Conservation (phyloP, 2,329 filamentous ascomycete genomes). For the Chrysosphaeria jannelii region DNA sequence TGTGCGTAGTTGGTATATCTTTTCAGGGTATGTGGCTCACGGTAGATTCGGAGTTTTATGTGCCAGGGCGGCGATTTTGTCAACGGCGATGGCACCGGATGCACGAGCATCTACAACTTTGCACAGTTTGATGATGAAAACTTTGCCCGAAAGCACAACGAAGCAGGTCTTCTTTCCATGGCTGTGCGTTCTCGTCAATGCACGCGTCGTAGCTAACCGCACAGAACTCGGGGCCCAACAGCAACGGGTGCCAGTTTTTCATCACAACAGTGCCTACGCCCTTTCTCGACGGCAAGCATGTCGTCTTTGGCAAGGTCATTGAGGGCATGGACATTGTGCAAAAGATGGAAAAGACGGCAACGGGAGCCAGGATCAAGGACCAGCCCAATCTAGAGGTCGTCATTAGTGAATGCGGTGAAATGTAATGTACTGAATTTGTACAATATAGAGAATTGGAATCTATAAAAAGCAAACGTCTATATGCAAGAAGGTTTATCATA, state of each 20-base stretch:
- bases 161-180: conserved; percentile 67
- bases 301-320: conserved; percentile 76
- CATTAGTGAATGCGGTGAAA: conserved; percentile 73
- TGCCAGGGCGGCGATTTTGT: conserved; percentile 83
- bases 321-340: conserved; percentile 72
- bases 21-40: no score
- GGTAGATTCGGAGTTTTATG: conserved; percentile 97
- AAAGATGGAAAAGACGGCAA: conserved; percentile 81
- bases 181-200: no score
- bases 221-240: conserved; percentile 78
- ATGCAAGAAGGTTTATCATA: no score
- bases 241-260: conserved; percentile 93
- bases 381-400: conserved; percentile 61
- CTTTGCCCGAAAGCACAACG: conserved; percentile 50
- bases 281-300: conserved; percentile 76
- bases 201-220: no score
- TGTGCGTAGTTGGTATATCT: no score
- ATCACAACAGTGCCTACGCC: conserved; percentile 72
- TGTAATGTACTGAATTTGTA: conserved; percentile 20
- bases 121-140: conserved; percentile 76
- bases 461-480: no score
- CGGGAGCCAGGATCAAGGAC: conserved; percentile 41
- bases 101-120: conserved; percentile 49
- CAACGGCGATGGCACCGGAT: conserved; percentile 76
- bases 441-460: no score